These are phyloP conservation scores for Colletotrichum simmondsii DNA, from an alignment of 2,329 filamentous ascomycete species.

Conservation along the genomic window DNA sequence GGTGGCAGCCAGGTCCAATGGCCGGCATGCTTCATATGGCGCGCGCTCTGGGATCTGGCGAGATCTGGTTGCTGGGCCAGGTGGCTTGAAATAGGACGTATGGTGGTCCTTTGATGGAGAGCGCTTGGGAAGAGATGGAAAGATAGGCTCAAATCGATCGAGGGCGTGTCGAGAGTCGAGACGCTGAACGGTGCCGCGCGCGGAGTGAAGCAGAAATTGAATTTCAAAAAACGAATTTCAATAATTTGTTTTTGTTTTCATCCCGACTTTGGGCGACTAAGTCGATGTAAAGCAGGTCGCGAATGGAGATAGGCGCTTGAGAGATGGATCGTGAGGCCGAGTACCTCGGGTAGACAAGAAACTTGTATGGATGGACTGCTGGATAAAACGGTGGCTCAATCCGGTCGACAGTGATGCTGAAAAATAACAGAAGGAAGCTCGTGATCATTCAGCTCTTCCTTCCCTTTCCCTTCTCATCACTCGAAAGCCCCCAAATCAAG, in stretches of 20 bases:
- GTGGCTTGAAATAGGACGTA: conserved; percentile 2
- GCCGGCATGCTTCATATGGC: conserved; percentile 29
- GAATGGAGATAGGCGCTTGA: conserved; percentile 4
- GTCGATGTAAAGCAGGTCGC: not conserved
- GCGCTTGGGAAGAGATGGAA: conserved; percentile 19
- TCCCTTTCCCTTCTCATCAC: not conserved
- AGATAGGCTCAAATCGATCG: conserved; percentile 25
- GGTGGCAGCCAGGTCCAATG: conserved; percentile 7
- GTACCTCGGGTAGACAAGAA: not conserved
- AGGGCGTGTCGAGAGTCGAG: conserved; percentile 26
- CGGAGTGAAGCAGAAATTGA: conserved; percentile 26
- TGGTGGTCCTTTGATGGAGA: conserved; percentile 12
- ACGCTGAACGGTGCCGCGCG: conserved; percentile 30
- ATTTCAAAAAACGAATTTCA: not conserved
- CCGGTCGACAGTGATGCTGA: not conserved
- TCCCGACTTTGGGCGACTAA: not conserved
- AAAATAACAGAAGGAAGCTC: not conserved
- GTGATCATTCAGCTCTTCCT: not conserved
- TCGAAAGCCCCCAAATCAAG: not conserved
- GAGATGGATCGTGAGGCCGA: not conserved
- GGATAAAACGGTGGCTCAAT: not conserved
- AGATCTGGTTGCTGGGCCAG: conserved; percentile 3
- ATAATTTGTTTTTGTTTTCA: not conserved
- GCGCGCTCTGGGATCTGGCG: conserved; percentile 28
- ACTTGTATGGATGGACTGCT: too few species aligned